Percentiles rank a stretch among this genome's conserved stretches.
Conservation (phyloP, 495 filamentous ascomycete genomes). For the Clohesyomyces aquaticus region DNA sequence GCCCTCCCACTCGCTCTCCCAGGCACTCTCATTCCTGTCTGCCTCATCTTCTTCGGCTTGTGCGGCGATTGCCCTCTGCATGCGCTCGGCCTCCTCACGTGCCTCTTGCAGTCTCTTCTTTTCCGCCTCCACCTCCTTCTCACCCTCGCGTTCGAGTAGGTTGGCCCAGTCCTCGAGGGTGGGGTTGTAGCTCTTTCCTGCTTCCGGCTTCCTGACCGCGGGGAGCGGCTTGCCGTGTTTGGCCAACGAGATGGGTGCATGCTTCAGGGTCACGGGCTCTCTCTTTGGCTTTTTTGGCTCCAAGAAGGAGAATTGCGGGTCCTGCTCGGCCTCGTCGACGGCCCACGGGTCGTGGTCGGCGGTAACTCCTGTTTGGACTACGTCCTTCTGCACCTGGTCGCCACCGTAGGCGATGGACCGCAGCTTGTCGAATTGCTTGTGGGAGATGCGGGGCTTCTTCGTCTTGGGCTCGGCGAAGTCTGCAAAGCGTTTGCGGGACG, state of each 20-base stretch:
- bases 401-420: slow-evolving; percentile 75
- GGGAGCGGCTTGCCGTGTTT: slow-evolving; percentile 76
- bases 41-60: slow-evolving; percentile 56
- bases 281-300: slow-evolving; percentile 59
- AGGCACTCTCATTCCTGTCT: slow-evolving; percentile 78
- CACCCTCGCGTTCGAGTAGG: slow-evolving; percentile 71
- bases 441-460: slow-evolving; percentile 77
- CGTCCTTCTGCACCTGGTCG: slow-evolving; percentile 58
- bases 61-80: slow-evolving; percentile 46
- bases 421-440: slow-evolving; percentile 77
- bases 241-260: slow-evolving; percentile 76
- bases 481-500: slow-evolving; percentile 73
- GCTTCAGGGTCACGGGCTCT: slow-evolving; percentile 74
- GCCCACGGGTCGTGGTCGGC: slow-evolving; percentile 79
- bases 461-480: slow-evolving; percentile 68
- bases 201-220: slow-evolving; percentile 75
- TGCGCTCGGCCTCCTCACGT: slow-evolving; percentile 62
- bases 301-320: slow-evolving; percentile 52
- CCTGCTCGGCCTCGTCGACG: slow-evolving; percentile 49
- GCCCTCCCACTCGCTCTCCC: slow-evolving; percentile 73
- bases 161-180: slow-evolving; percentile 79
- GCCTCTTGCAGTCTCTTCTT: slow-evolving; percentile 71
- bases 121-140: slow-evolving; percentile 78
- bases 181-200: slow-evolving; percentile 90
- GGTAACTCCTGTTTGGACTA: slow-evolving; percentile 58